Conservation (phyloP, 2,329 filamentous ascomycete species). For the Aureobasidium sp. region DNA sequence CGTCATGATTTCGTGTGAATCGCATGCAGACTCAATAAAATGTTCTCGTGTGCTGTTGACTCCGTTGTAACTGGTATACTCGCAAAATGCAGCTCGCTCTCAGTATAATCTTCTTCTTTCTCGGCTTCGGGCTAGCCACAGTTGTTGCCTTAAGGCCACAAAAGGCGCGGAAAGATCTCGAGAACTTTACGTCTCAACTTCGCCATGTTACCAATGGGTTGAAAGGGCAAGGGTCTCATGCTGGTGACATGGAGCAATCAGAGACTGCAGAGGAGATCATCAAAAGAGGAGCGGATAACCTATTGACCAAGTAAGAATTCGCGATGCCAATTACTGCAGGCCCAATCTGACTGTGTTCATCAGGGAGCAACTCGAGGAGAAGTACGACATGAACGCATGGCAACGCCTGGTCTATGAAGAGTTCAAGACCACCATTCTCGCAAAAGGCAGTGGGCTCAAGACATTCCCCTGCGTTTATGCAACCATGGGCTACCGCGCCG, state of each 20-base stretch:
- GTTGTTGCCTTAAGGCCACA: constrained; percentile 17
- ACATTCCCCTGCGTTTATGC: constrained; percentile 21
- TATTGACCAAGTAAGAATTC: constrained; percentile 6
- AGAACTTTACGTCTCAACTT: background rate
- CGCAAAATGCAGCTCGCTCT: constrained; percentile 19
- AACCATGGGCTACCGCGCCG: constrained; percentile 19
- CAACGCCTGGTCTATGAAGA: constrained; percentile 20
- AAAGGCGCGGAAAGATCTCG: constrained; percentile 17
- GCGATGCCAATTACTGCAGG: background rate
- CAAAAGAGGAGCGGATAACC: background rate
- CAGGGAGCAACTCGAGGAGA: constrained; percentile 18
- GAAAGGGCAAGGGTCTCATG: background rate
- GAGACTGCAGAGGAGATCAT: background rate
- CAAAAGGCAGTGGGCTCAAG: constrained; percentile 19
- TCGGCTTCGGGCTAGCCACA: constrained; percentile 18
- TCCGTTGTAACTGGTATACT: background rate
- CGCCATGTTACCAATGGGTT: constrained; percentile 13
- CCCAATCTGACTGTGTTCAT: background rate
- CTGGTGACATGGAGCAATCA: background rate
- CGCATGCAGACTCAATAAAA: background rate
- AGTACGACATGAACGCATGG: constrained; percentile 20
- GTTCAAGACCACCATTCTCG: constrained; percentile 21
- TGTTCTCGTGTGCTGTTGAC: background rate
- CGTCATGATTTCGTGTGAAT: background rate
- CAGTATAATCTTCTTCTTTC: constrained; percentile 19